Percentiles rank a stretch among this genome's conserved stretches.
Conservation (phyloP, 192 early-diverging fungal species). For the Coemansia guatemalensis region DNA sequence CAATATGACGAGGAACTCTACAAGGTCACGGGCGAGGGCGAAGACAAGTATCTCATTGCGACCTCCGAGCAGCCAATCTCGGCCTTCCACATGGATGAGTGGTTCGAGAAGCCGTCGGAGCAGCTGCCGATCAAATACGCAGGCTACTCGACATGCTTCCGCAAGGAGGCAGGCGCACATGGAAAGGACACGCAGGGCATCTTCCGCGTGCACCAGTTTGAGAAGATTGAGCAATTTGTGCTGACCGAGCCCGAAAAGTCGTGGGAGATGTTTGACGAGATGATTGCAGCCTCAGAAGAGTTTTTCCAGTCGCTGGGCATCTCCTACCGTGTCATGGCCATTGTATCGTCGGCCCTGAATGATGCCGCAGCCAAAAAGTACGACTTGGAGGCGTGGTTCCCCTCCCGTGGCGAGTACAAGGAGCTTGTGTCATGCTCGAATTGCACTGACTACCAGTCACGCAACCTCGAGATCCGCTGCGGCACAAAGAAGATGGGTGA, state of each 20-base stretch:
- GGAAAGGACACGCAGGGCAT: slow-evolving; percentile 98
- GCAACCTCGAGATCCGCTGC: slow-evolving; percentile 91
- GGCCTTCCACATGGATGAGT: slow-evolving; percentile 93
- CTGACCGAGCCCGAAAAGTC: slow-evolving; percentile 95
- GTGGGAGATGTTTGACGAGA: slow-evolving; percentile 98
- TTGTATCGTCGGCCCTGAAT: slow-evolving; percentile 97
- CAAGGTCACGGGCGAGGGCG: slow-evolving; percentile 79
- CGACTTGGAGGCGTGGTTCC: slow-evolving; percentile 99
- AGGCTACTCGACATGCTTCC: slow-evolving; percentile 98
- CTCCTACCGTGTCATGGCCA: slow-evolving; percentile 92
- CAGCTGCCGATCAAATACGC: slow-evolving; percentile 94
- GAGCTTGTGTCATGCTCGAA: slow-evolving; percentile 99
- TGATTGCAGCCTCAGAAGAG: slow-evolving; percentile 88
- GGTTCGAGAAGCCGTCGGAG: slow-evolving; percentile 88
- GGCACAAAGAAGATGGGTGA: slow-evolving; percentile 98
- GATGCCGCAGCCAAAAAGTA: slow-evolving; percentile 99
- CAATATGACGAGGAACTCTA: slow-evolving; percentile 99
- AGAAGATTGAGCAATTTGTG: slow-evolving; percentile 99
- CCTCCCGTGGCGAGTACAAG: slow-evolving; percentile 96
- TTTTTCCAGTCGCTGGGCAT: slow-evolving; percentile 95
- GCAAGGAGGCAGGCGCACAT: slow-evolving; percentile 98
- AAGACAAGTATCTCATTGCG: slow-evolving; percentile 97
- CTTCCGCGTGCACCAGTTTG: slow-evolving; percentile 99
- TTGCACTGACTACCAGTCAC: slow-evolving; percentile 98
- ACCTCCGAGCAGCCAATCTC: slow-evolving; percentile 99